Evolutionary conservation across 2,329 filamentous ascomycete species (phyloP), one percentile per base, ranked within the genome.

Genomic region (Pestalotiopsis sp.): DNA sequence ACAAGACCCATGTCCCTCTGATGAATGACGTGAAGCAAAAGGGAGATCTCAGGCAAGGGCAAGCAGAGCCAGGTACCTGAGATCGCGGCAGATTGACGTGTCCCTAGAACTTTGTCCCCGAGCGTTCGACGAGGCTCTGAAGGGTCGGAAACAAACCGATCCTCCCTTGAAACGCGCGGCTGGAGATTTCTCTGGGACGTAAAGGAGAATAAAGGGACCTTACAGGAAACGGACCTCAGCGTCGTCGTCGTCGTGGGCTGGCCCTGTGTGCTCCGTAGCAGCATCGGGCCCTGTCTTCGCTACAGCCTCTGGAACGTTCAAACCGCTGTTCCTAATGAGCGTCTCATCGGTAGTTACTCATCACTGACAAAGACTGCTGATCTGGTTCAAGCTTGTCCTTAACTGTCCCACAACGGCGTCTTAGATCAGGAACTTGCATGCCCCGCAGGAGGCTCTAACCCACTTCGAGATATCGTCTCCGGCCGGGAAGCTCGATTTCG

Each of bases 391-490:
- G 13, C 38, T 64, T 39, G 61, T 52, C 61, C 36, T n/a, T 49
- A 39, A 36, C 38, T 58, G 63, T 66, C 31, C 41, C 49, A 66
- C 65, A n/a, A 38, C 65, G 58, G 56, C 65, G 17, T 60, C 27
- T 56, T 57, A 39, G 73, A 71, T 71, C 71, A 71, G 70, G 65
- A 68, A 56, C 72, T 76, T 70, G 69, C 71, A 70, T 69, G 66
- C 69, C 68, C 61, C 45, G 20, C 45, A 52, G 69, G 71, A 66
- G 65, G 64, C 70, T 67, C 73, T 80, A 80, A 74, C 69, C 79
- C 77, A 63, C 68, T 80, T 82, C 73, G 52, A 80, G 80, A 74
- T 76, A 75, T 71, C 72, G 73, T 69, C 75, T 74, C 80, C 80
- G 80, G 75, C 73, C 74, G 75, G 74, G 72, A 79, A 75, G 70